A percentile compares a stretch with the other conserved stretches of the same genome.
These are phyloP conservation scores for Kodamaea anthophila DNA, from an alignment of 1,139 yeast genomes.

Conservation along the genomic window DNA sequence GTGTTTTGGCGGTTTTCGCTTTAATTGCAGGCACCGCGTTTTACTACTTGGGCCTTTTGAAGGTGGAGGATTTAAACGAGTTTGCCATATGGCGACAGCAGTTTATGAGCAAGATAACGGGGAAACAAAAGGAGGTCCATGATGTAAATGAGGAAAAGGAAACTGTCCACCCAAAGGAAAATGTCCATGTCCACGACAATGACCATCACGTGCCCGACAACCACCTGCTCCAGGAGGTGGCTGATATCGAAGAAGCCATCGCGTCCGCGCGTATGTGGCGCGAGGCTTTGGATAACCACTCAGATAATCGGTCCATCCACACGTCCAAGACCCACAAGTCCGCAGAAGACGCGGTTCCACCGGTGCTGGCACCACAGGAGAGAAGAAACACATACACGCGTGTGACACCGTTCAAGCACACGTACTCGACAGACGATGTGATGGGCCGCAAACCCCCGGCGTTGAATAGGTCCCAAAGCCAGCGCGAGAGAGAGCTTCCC, in stretches of 20 bases:
- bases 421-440: neutral
- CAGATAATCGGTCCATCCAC: conserved; percentile 9
- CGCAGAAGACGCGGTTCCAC: conserved; percentile 8
- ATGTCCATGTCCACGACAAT: neutral
- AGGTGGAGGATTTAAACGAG: conserved; percentile 16
- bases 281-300: conserved; percentile 1
- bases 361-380: conserved; percentile 9
- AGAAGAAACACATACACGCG: conserved; percentile 14
- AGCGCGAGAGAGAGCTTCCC: conserved; percentile 8
- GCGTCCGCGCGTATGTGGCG: conserved; percentile 3
- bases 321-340: conserved; percentile 10
- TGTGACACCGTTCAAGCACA: conserved; percentile 17
- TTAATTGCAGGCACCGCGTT: conserved; percentile 19
- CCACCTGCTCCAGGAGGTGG: conserved; percentile 1
- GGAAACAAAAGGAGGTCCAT: conserved; percentile 1
- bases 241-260: conserved; percentile 5
- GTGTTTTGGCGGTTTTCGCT: conserved; percentile 17
- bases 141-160: conserved; percentile 6
- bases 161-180: conserved; percentile 2
- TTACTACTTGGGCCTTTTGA: conserved; percentile 29
- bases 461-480: conserved; percentile 11
- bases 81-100: conserved; percentile 3
- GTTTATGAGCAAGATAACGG: neutral
- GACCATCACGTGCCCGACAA: conserved; percentile 2
- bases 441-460: conserved; percentile 7